Base-by-base conservation (phyloP, 2,329 filamentous ascomycete species). In the Zymoseptoria ardabiliae region DNA sequence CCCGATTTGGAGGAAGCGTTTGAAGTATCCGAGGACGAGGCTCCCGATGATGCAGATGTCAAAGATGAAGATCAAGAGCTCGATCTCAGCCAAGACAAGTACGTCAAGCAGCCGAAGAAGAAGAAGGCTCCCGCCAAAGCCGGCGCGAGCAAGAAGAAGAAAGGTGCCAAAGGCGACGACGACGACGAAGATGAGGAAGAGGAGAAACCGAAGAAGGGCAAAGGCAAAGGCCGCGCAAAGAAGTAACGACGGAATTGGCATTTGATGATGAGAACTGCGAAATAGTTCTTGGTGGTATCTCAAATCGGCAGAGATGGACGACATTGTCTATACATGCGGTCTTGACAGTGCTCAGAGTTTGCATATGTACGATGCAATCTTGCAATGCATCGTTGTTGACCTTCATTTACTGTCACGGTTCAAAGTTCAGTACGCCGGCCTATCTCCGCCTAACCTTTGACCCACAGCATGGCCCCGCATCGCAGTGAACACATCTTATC, bases 1-100 rank as follows among this genome's bases (percentile, higher is more conserved):
- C 95, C 94, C 0, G 94, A 99, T 76, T 82, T 99, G 30, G 94
- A 99, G 76, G 94, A 99, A 75, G 94, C 92, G 1, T 88, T 99
- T 57, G 92, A 97, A 54, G 93, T 96, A 67, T 91, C 91, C 4
- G 93, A 85, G 50, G 89, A 86, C 20, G 86, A 81, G n/a, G 85
- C 62, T 53, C 72, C 74, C 4, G 64, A 76, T 4, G 74, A 77
- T 50, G 76, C 75, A 22, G 70, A 73, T 53, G 75, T 84, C 1
- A 76, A 76, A 17, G 78, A 79, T 23, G 79, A 70, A 57, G 66
- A 65, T 28, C 88, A 91, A 13, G 89, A 92, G 55, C 77, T 86
- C n/a, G 91, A 96, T 71, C 74, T 97, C 55, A 91, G 89, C 70
- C 96, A 94, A 72, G 94, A 99, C 76, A 97, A 97, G 74, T 97